Base-by-base conservation (phyloP, 495 filamentous ascomycete genomes). In the Aspergillus conjunctus region DNA sequence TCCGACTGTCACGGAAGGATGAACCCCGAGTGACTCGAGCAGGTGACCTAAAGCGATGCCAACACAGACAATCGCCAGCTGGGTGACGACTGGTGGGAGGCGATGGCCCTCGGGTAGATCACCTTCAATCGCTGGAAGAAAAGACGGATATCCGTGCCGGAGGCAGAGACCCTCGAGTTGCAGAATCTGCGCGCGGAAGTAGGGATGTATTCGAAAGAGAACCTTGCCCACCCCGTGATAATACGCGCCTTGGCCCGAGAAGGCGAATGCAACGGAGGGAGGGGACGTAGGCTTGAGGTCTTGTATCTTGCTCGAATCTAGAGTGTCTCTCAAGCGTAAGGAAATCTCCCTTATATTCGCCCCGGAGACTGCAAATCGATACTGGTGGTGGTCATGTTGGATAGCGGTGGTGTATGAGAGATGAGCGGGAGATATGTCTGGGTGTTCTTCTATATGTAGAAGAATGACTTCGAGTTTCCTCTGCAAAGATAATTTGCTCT, bases 21-120 rank as follows among this genome's bases (percentile, higher is more conserved):
- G 26, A 26, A 26, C 26, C 26, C 26, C 26, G 26, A 26, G 26
- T 2, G 26, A 26, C 26, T 5, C 26, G 2, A 26, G 5, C 26
- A 26, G 26, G 26, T 26, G 26, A 26, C 89, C 86, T 44, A 95
- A 77, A 3, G 92, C 91, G 79, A 96, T 92, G 71, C 95, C 87
- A 56, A 94, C 83, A 58, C 85, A 90, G 22, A 83, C 85, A 39
- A 89, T 79, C n/a, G 86, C 89, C 34, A 95, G 80, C 69, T 96
- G 92, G 8, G 89, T 26, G 5, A 26, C 26, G 26, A 26, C 84
- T 21, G 88, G 80, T n/a, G 90, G 78, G 3, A 91, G 89, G 10
- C 88, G 86, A 20, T 91, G 73, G 49, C 64, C 66, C 12, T 58
- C 65, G 12, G 71, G 58, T 32, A 69, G 12, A n/a, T 22, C 71